Evolutionary conservation across 176 grass and related monocot genomes (phyloP), one percentile per base, ranked within the genome.

Genomic region (Otatea glauca): DNA sequence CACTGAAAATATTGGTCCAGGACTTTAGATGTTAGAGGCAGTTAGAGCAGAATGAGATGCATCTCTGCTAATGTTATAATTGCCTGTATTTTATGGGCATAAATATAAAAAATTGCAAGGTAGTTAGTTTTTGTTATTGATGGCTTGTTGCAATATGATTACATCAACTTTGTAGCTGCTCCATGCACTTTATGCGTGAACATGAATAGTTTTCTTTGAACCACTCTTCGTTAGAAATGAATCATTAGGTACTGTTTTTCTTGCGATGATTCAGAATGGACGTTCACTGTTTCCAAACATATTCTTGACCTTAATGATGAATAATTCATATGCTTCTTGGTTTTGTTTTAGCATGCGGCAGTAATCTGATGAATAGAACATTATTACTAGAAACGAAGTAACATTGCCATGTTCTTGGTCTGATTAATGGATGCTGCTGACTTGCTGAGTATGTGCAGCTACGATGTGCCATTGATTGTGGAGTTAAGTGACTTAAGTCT

Each of bases 351-450:
- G 20, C 71, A 24, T 68, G 10, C 65, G 9, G 21, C 41, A 59
- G 21, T 59, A 82, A 70, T 60, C 48, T 81, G 0, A 42, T 39
- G 1, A 68, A 59, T 55, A 44, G 66, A 71, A 12, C 66, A 24
- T 55, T 43, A 43, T 81, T 27, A 44, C 49, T 5, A 71, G 14
- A 59, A 56, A 56, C 44, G 5, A 72, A 60, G 29, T 60, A 32
- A 59, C 20, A 45, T 81, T 39, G 25, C 15, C 49, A 61, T 82
- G 80, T 44, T 56, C 15, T 72, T 71, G 50, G 53, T 61, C 38
- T 72, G 37, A 17, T 71, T 58, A 56, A 61, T 82, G 15, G 7
- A 55, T 82, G 45, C 23, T 56, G 47, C 43, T 72, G 67, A 38
- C 17, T 39, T 70, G 47, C 43, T 72, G 67, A 38, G 24, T 38